Evolutionary conservation across 441 rosid species (phyloP), one percentile per base, ranked within the genome.

Genomic region (Corymbia calophylla): DNA sequence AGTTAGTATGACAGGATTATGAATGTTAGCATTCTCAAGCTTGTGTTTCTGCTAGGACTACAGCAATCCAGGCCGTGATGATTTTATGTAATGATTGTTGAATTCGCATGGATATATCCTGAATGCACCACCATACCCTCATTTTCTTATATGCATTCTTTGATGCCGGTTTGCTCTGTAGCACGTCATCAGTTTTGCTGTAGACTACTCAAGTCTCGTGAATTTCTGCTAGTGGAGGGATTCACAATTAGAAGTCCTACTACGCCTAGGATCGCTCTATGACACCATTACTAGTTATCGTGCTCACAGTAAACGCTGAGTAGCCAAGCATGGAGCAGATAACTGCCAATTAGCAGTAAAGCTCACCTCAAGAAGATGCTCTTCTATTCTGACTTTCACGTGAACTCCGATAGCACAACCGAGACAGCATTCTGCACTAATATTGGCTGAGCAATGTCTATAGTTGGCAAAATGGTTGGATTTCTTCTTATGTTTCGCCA

Each of bases 91-190:
- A 62, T 62, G 51, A 39, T 73, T 39, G 51, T 39, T 12, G 15
- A 0, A n/a, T n/a, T n/a, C n/a, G n/a, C n/a, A n/a, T 39, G 84
- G 25, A 0, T 39, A 39, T 1, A 19, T 39, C 15, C 82, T 4
- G 3, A 73, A 12, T 21, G 84, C 25, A 11, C 5, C n/a, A 3
- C 17, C 84, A 39, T 73, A 3, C 18, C 84, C 14, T 39, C 51
- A 39, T 73, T n/a, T 73, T 39, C n/a, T 13, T 12, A 7, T 7
- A 11, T 73, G 15, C 23, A n/a, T n/a, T n/a, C n/a, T 21, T 44
- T 12, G 31, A 23, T 39, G 39, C 17, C 18, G 16, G 84, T 73
- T n/a, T 73, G 84, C 51, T 73, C 17, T 21, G 84, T 39, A 73
- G n/a, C 51, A 21, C 10, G 2, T 5, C 2, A 11, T 35, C 9